Evolutionary conservation across 192 early-diverging fungal genomes (phyloP).

Genomic region (Backusella parvicylindrica): DNA sequence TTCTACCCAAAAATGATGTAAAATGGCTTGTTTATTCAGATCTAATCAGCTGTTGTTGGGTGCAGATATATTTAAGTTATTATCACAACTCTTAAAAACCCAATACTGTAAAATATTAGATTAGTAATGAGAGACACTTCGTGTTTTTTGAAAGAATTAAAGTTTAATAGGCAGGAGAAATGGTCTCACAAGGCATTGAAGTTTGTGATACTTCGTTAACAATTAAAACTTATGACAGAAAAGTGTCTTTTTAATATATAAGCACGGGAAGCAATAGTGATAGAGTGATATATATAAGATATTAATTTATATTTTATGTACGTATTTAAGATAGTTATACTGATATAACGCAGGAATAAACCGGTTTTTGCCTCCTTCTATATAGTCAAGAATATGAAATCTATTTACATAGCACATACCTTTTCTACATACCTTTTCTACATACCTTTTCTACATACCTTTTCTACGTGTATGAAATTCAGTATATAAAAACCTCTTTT

Average conservation of each 20-base stretch:
- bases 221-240: background rate
- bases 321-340: background rate
- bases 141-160: background rate
- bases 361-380: no score
- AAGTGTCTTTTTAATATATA: background rate
- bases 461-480: background rate
- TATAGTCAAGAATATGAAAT: no score
- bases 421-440: no score
- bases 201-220: background rate
- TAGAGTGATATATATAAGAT: background rate
- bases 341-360: background rate
- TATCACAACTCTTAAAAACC: background rate
- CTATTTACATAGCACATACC: no score
- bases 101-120: background rate
- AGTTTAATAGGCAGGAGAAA: background rate
- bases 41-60: background rate
- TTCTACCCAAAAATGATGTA: background rate
- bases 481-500: background rate
- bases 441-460: no score
- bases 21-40: background rate
- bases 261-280: background rate
- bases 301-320: background rate
- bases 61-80: background rate
- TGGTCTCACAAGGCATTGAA: background rate
- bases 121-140: background rate